Evolutionary conservation across 1,284 basidiomycete species (phyloP).

Genomic region (Rhodotorula sp.): DNA sequence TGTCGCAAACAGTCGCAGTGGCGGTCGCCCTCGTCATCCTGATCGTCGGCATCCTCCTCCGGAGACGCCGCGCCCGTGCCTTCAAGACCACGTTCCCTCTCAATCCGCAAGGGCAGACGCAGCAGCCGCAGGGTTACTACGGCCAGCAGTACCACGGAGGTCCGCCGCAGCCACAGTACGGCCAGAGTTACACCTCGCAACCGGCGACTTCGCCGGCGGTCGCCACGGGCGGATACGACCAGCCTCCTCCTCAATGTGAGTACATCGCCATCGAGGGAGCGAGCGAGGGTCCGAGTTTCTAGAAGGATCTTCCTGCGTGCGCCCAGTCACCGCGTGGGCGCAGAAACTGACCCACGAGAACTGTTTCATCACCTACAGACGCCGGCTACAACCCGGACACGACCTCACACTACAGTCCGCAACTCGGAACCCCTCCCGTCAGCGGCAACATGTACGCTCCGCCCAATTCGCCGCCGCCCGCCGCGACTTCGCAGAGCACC

Average conservation of each 20-base stretch:
- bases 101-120: conserved; percentile 6
- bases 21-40: conserved; percentile 28
- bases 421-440: not conserved
- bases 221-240: not conserved
- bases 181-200: not conserved
- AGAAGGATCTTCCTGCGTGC: no score
- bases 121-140: conserved; percentile 9
- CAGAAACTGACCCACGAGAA: not conserved
- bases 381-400: conserved; percentile 26
- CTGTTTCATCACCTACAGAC: not conserved
- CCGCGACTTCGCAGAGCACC: conserved; percentile 12
- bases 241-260: conserved; percentile 18
- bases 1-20: conserved; percentile 9
- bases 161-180: conserved; percentile 8
- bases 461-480: conserved; percentile 24
- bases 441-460: conserved; percentile 14
- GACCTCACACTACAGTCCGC: conserved; percentile 15
- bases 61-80: conserved; percentile 25
- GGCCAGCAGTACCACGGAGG: not conserved
- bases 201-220: not conserved
- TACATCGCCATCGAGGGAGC: not conserved
- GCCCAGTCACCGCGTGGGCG: not conserved
- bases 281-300: no score
- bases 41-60: conserved; percentile 22
- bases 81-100: conserved; percentile 34